Conservation (phyloP, 345 rosid species). For the Dipteronia sinensis region DNA sequence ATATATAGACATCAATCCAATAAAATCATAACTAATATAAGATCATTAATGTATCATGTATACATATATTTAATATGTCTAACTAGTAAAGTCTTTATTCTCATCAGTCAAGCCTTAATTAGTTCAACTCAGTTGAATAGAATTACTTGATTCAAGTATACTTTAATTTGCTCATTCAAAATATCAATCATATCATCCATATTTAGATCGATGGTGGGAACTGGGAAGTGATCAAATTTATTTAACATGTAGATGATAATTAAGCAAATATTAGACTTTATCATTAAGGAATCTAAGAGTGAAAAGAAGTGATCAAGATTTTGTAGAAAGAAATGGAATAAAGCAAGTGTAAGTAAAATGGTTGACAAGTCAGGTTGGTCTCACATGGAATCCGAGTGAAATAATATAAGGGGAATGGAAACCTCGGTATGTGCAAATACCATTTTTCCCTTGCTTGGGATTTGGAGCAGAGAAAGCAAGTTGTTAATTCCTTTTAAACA, state of each 20-base stretch:
- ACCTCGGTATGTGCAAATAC: conserved; percentile 15
- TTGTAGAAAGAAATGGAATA: not conserved
- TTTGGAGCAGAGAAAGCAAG: conserved; percentile 23
- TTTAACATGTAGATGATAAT: too few relatives aligned
- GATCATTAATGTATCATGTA: too few relatives aligned
- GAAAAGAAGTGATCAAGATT: too few relatives aligned
- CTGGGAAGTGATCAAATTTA: too few relatives aligned
- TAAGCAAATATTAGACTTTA: too few relatives aligned
- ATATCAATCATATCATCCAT: not conserved
- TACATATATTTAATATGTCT: too few relatives aligned
- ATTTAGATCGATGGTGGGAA: too few relatives aligned
- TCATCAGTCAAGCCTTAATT: too few relatives aligned
- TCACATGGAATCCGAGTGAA: conserved; percentile 15
- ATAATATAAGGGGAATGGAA: not conserved
- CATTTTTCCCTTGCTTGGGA: conserved; percentile 22
- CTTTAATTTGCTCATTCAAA: not conserved
- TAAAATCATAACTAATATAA: not conserved
- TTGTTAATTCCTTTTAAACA: conserved; percentile 14
- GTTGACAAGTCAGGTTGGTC: conserved; percentile 12
- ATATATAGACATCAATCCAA: not conserved
- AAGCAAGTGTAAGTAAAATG: not conserved
- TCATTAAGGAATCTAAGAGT: too few relatives aligned
- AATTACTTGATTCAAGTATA: too few relatives aligned
- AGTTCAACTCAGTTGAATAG: too few relatives aligned
- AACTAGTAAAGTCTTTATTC: too few relatives aligned